Percentiles rank a stretch among this genome's conserved stretches.
These are phyloP conservation scores for Phytophthora palmivora DNA, from an alignment of 352 stramenopile genomes.

Conservation along the genomic window DNA sequence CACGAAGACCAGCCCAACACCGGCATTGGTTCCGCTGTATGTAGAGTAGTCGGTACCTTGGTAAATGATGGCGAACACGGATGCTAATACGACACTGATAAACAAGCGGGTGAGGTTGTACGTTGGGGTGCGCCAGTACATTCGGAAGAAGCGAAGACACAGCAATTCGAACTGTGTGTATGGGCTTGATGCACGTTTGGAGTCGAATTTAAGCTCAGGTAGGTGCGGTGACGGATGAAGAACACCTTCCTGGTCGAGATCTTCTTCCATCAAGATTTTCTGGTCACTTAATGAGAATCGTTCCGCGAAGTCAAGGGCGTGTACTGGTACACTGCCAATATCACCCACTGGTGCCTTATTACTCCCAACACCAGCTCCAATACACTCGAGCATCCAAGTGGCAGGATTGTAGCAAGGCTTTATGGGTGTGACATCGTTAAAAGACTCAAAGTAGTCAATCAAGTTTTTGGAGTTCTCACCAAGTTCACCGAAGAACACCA, in stretches of 20 bases:
- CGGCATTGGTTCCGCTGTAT: too few relatives aligned
- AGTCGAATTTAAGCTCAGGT: too few relatives aligned
- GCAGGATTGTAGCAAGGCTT: constrained; percentile 55
- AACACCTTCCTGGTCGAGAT: constrained; percentile 49
- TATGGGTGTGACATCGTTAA: constrained; percentile 59
- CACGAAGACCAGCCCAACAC: constrained; percentile 88
- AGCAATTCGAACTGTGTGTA: constrained; percentile 41
- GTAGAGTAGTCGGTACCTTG: too few relatives aligned
- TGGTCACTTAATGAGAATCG: constrained; percentile 48
- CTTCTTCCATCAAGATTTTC: constrained; percentile 43
- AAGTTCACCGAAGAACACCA: constrained; percentile 36
- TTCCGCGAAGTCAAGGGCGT: neutral
- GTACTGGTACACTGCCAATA: constrained; percentile 13
- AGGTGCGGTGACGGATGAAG: constrained; percentile 33
- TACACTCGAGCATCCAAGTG: too few relatives aligned
- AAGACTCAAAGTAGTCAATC: constrained; percentile 65
- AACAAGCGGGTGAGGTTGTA: constrained; percentile 84
- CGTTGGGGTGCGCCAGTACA: too few relatives aligned
- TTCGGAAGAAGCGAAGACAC: constrained; percentile 53
- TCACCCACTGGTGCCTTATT: constrained; percentile 21
- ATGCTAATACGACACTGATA: constrained; percentile 66
- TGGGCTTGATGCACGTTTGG: constrained; percentile 39
- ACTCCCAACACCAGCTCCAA: constrained; percentile 24
- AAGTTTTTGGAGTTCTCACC: constrained; percentile 58
- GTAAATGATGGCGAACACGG: constrained; percentile 87